Conservation (phyloP, 164 flowering plant genomes). For the Saururus chinensis region DNA sequence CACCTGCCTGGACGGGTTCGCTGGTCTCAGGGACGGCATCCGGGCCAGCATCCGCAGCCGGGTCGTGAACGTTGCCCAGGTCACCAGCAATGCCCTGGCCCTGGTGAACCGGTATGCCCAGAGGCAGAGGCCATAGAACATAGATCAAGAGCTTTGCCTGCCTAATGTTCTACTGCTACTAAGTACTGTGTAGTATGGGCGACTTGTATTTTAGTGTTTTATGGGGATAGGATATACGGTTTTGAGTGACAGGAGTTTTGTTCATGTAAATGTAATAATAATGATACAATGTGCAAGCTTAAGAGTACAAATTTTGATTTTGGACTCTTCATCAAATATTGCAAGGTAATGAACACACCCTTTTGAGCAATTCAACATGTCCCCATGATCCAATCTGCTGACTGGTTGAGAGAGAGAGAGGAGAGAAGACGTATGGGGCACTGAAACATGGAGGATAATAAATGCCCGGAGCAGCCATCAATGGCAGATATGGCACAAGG, state of each 20-base stretch:
- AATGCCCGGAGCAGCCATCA: too few species aligned
- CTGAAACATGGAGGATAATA: too few species aligned
- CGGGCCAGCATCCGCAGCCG: slow-evolving; percentile 9
- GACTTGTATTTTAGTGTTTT: not conserved
- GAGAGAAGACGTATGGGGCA: too few species aligned
- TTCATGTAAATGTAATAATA: not conserved
- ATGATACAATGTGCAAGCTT: too few species aligned
- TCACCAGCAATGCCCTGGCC: slow-evolving; percentile 31
- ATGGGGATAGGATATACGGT: not conserved
- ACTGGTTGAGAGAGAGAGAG: too few species aligned
- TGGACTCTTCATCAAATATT: too few species aligned
- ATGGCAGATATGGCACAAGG: too few species aligned
- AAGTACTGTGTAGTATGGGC: not conserved
- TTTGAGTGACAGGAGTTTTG: not conserved
- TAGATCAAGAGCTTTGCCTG: too few species aligned
- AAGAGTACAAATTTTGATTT: too few species aligned
- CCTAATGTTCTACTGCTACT: not conserved
- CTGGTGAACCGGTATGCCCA: slow-evolving; percentile 20
- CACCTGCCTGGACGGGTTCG: slow-evolving; percentile 31
- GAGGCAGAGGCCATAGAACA: slow-evolving; percentile 2
- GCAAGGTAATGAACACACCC: too few species aligned
- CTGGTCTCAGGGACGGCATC: slow-evolving; percentile 5
- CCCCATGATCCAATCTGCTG: too few species aligned
- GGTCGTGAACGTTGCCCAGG: slow-evolving; percentile 17
- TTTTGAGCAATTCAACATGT: too few species aligned